phyloP scores from a whole-genome alignment of 768 basidiomycete species.

The Macrolepiota fuliginosa region DNA sequence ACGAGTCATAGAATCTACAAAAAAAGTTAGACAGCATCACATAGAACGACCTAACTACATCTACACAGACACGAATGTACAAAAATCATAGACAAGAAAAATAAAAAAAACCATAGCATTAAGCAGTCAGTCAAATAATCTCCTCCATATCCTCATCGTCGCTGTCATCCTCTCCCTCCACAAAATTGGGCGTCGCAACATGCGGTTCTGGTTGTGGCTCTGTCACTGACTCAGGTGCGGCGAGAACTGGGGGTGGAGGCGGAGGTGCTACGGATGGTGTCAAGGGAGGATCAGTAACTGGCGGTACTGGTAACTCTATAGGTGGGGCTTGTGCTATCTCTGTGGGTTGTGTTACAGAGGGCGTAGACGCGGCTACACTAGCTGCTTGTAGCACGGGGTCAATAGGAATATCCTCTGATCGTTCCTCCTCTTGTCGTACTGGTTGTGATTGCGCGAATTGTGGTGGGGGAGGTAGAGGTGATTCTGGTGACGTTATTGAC shows the following conservation, averaged over 20 bases:
- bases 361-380: neutral
- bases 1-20: neutral
- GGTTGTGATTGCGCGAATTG: slow-evolving; percentile 1
- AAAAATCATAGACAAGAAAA: neutral
- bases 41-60: neutral
- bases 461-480: neutral
- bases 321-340: neutral
- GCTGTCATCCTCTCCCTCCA: slow-evolving; percentile 28
- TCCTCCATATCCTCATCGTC: slow-evolving; percentile 47
- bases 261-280: neutral
- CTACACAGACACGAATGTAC: neutral
- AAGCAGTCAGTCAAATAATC: slow-evolving; percentile 27
- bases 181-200: neutral
- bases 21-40: neutral
- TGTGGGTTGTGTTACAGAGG: neutral
- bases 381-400: slow-evolving; percentile 1
- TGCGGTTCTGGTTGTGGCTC: slow-evolving; percentile 1
- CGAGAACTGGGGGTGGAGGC: slow-evolving; percentile 1
- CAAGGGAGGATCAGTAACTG: neutral
- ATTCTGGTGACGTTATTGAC: neutral
- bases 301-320: neutral
- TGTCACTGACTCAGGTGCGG: slow-evolving; percentile 5
- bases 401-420: neutral
- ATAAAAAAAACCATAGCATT: neutral
- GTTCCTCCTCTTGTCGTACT: neutral